Base-by-base conservation (phyloP, 192 early-diverging fungal species). In the Helicostylum pulchrum region DNA sequence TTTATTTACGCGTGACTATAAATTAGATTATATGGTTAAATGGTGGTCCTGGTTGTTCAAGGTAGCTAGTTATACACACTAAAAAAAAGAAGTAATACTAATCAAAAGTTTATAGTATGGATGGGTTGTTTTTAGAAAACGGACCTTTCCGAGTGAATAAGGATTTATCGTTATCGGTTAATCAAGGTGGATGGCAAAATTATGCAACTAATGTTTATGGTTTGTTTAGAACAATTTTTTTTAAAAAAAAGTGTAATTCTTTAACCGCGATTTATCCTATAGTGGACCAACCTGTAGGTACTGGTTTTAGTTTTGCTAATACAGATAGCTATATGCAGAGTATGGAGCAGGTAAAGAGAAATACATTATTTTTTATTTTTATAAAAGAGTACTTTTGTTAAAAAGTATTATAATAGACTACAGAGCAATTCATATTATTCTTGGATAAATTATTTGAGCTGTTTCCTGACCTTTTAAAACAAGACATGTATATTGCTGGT, bases 201-300 rank as follows among this genome's bases (percentile, higher is more conserved):
- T 79, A 78, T 79, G 82, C 85, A 7, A 86, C 83, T 32, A 61
- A 85, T 19, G 61, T 86, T 0, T 87, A 77, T 65, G 78, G 85
- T 85, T 73, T 43, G 64, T 52, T 23, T 6, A 14, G 4, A 30
- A n/a, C 2, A 26, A 26, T 2, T 45, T 14, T 31, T 30, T 23
- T n/a, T n/a, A n/a, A n/a, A n/a, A 47, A 34, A 5, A 11, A 59
- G 23, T 26, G 2, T 26, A 26, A 26, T 26, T 26, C 26, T 26
- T 26, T 26, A 11, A 49, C n/a, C 7, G 4, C 46, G 0, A 14
- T 48, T 15, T 48, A 17, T 15, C 46, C n/a, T 42, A 19, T 43
- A 85, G 85, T 87, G 51, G 85, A 87, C 63, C 85, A 87, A 47
- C 85, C 85, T 43, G 72, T 85, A 6, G 85, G 85, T 31, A 85